Base-by-base conservation (phyloP, 441 rosid genomes). In the Breynia disticha region DNA sequence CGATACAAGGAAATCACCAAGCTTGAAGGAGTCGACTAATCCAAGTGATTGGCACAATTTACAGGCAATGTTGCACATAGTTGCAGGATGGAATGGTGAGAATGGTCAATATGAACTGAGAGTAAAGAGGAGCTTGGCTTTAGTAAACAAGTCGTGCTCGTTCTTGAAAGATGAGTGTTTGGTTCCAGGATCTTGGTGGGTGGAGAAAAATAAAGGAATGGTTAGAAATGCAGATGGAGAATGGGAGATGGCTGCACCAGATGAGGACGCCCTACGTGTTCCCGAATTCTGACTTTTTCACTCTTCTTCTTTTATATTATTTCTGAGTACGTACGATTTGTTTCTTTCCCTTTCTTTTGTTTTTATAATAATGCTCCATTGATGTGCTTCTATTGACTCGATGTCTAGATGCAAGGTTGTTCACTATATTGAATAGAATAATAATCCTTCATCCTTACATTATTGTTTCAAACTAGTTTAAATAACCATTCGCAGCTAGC, bases 31-130 rank as follows among this genome's bases (percentile, higher is more conserved):
- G 5, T 90, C 95, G 12, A 79, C 54, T 71, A 79, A 74, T 46
- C 79, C 90, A 0, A 62, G 95, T 13, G 94, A 90, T 15, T 86
- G 97, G 95, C 94, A 90, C 59, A 90, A 90, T 66, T 75, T 90
- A 72, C 84, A 84, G 88, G 90, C 87, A 0, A 82, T 86, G 78
- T 62, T 89, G 35, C 95, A 88, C 52, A 15, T 76, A 1, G 89
- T 88, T 14, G 95, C 91, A 0, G 91, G 89, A 35, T 83, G 96
- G 96, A 79, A 78, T 17, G 96, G 95, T 10, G 70, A 77, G 55
- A 46, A 78, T 0, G 79, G 70, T 7, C 79, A 68, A 53, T 88
- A 85, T 52, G 67, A 73, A 54, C 56, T 83, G 57, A 78, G 52
- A 69, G 84, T 85, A 71, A 85, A 88, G 76, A 71, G 95, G 62